Evolutionary conservation across 805 yeast species (phyloP).

Genomic region (Yarrowia divulgata): DNA sequence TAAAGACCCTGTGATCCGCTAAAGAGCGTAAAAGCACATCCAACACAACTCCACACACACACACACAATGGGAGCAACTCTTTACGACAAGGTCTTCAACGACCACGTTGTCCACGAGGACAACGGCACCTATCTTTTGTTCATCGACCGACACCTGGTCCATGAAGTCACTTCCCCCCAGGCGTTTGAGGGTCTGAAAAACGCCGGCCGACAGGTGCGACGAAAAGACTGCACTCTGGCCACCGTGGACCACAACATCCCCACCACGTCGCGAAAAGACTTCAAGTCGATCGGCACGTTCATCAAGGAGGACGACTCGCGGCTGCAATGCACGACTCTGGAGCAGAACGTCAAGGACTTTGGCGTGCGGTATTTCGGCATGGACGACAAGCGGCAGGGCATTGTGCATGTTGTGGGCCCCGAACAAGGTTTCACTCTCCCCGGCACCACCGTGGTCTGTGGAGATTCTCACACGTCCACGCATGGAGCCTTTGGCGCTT

Average conservation of each 20-base stretch:
- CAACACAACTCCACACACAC: not conserved
- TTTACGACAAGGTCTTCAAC: conserved; percentile 94
- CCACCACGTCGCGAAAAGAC: conserved; percentile 83
- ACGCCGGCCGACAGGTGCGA: conserved; percentile 88
- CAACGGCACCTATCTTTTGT: conserved; percentile 82
- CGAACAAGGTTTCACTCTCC: conserved; percentile 97
- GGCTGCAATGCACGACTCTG: conserved; percentile 88
- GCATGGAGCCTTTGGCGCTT: conserved; percentile 97
- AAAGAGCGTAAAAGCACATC: not conserved
- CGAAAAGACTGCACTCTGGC: conserved; percentile 92
- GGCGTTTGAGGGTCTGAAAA: conserved; percentile 93
- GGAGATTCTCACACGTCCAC: conserved; percentile 99
- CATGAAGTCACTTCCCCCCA: conserved; percentile 99
- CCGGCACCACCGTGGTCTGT: conserved; percentile 98
- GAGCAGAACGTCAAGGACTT: conserved; percentile 92
- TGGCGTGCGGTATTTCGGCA: conserved; percentile 90
- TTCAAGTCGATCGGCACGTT: conserved; percentile 78
- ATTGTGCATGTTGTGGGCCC: conserved; percentile 99
- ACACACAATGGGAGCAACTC: conserved; percentile 55
- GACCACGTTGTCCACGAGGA: conserved; percentile 93
- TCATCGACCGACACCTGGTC: conserved; percentile 95
- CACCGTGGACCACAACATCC: conserved; percentile 96
- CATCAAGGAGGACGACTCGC: conserved; percentile 88
- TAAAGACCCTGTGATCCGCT: not conserved
- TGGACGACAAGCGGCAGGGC: conserved; percentile 95